These are phyloP conservation scores for Naganishia friedmannii DNA, from an alignment of 768 basidiomycete species.

Conservation along the genomic window DNA sequence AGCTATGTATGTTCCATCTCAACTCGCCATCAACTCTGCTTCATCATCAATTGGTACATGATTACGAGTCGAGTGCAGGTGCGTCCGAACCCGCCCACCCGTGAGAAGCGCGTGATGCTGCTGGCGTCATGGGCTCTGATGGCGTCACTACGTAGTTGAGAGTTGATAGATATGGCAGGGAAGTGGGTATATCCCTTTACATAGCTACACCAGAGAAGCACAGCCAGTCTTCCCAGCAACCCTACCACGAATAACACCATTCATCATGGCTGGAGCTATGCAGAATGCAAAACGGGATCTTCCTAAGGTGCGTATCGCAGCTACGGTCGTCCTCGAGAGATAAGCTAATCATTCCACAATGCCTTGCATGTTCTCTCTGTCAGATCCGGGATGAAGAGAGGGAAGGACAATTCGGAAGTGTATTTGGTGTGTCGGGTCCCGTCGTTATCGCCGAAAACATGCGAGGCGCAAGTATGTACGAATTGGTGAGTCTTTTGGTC, in stretches of 20 bases:
- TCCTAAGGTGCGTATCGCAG: constrained; percentile 57
- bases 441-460: constrained; percentile 95
- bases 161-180: no score
- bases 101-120: background rate
- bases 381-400: constrained; percentile 80
- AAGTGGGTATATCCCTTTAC: no score
- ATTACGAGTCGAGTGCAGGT: constrained; percentile 16
- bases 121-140: constrained; percentile 6
- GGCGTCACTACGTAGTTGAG: background rate
- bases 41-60: constrained; percentile 61
- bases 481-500: constrained; percentile 35
- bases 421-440: constrained; percentile 86
- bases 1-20: background rate
- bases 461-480: constrained; percentile 92
- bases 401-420: constrained; percentile 60
- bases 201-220: constrained; percentile 43
- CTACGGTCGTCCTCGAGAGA: constrained; percentile 9
- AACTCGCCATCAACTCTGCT: constrained; percentile 10
- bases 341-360: background rate
- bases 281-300: constrained; percentile 84
- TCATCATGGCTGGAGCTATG: constrained; percentile 73
- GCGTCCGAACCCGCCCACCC: background rate
- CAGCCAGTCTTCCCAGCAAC: background rate
- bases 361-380: background rate
- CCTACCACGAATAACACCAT: no score